A percentile compares a stretch with the other conserved stretches of the same genome.
phyloP scores from a whole-genome alignment of 192 early-diverging fungal genomes.

The Haplosporangium gracile region DNA sequence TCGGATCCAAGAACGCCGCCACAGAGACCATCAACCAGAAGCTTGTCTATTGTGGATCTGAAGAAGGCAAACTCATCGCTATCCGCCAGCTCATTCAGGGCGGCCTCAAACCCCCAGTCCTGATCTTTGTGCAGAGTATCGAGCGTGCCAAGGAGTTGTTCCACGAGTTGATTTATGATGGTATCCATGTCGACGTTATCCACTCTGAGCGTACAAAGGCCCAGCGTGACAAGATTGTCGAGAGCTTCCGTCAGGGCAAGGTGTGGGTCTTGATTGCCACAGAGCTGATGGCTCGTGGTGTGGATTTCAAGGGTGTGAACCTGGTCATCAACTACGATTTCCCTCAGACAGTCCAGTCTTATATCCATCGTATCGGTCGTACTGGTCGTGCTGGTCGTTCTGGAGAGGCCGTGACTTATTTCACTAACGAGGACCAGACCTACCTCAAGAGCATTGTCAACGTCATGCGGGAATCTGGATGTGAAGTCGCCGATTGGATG shows the following conservation, averaged over 20 bases:
- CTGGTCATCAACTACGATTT: constrained; percentile 99
- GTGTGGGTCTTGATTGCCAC: constrained; percentile 98
- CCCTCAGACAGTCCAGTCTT: constrained; percentile 90
- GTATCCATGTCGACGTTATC: constrained; percentile 99
- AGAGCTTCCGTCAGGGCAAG: constrained; percentile 89
- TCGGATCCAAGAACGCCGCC: constrained; percentile 93
- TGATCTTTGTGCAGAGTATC: constrained; percentile 98
- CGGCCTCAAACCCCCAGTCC: constrained; percentile 90
- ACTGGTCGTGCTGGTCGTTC: constrained; percentile 95
- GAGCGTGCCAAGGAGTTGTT: constrained; percentile 97
- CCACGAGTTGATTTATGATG: constrained; percentile 96
- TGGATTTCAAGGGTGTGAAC: constrained; percentile 98
- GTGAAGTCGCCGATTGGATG: constrained; percentile 99
- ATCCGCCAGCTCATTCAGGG: constrained; percentile 89
- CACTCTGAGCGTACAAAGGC: constrained; percentile 95
- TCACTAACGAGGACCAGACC: constrained; percentile 92
- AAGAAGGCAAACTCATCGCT: constrained; percentile 94
- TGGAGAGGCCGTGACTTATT: constrained; percentile 95
- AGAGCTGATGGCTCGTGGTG: constrained; percentile 97
- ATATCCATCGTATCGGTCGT: constrained; percentile 98
- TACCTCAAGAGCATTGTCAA: constrained; percentile 95
- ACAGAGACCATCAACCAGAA: constrained; percentile 92
- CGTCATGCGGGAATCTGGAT: constrained; percentile 96
- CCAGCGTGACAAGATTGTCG: constrained; percentile 91
- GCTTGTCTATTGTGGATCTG: constrained; percentile 92